Evolutionary conservation across 148 eudicot species (phyloP), one percentile per base, ranked within the genome.

Genomic region (Talinum fruticosum): DNA sequence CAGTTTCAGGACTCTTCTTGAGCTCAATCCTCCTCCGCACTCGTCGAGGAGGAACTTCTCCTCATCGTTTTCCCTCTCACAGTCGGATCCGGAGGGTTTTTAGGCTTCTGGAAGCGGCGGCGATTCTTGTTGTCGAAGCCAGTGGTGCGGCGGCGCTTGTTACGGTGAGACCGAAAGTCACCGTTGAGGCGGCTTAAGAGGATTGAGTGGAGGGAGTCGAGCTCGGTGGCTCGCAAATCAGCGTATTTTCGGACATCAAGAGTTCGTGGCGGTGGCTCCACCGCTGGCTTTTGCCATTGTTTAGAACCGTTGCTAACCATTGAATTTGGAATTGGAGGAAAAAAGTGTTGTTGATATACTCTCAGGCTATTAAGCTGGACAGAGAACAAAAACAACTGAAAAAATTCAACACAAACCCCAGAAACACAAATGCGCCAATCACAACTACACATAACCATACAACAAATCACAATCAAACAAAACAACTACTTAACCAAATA

Each of bases 101-200:
- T n/a, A 76, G 69, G 61, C 61, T 57, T 80, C 73, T 5, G 62
- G 0, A 1, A 16, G 4, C 62, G 74, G 57, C 67, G 65, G 28
- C 92, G 87, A 26, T 85, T 62, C 69, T 68, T 85, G 79, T 44
- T 81, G 34, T 90, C 87, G 59, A 82, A 84, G n/a, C 91, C 83
- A 3, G 91, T 91, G 5, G 99, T 95, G 79, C 96, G 90, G 76
- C 92, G 86, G 84, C 97, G 88, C 84, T 88, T 92, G 84, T 85
- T 87, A 71, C 96, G 88, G 69, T 49, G 87, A 4, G 92, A 89
- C 5, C 91, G 87, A 38, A 88, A 91, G 84, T 93, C 91, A 37
- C 84, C 81, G 77, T 86, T 76, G 70, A 91, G 71, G 37, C 94
- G 92, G 24, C 75, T 80, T 3, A 91, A 79, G 41, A 93, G 76